Evolutionary conservation across 805 yeast genomes (phyloP), one percentile per base, ranked within the genome.

Genomic region (Myxozyma mucilagina): DNA sequence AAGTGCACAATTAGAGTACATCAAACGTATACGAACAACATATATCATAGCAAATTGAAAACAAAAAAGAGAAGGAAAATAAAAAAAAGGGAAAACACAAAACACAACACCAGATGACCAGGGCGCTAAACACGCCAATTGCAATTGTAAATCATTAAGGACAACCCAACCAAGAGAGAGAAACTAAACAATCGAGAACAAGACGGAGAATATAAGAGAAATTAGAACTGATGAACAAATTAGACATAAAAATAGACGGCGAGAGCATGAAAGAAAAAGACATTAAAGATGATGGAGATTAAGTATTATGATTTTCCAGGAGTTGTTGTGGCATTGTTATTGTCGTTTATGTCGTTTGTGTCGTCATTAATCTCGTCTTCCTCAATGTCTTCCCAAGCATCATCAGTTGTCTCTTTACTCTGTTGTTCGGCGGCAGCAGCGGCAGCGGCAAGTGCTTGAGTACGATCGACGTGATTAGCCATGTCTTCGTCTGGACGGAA

Each of bases 341-440:
- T 24, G 29, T 24, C 29, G 29, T 24, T 24, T 3, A 24, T 24
- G 29, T 24, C 29, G 29, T 24, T 24, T 3, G 4, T 24, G 29
- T 24, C 34, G 42, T 32, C 39, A 53, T 42, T 24, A 35, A 24
- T 24, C 29, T 24, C 29, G 29, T 24, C 29, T 24, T 24, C 63
- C 4, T 56, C 57, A 20, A 60, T 51, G 38, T 60, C 63, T 56
- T 60, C 63, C 63, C 63, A 72, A 29, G 72, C 77, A 2, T 68
- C 76, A 3, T 63, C 67, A n/a, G 67, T 70, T 4, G 65, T 69
- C 13, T 63, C 67, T n/a, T 32, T 11, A 32, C n/a, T 36, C 10
- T 16, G 45, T 41, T n/a, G 45, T 41, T 20, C 32, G 16, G 48
- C 7, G 3, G 42, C 53, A 16, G n/a, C 24, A 20, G 51, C 24